Evolutionary conservation across 2,329 filamentous ascomycete genomes (phyloP), one percentile per base, ranked within the genome.

Genomic region (Zymoseptoria ardabiliae): DNA sequence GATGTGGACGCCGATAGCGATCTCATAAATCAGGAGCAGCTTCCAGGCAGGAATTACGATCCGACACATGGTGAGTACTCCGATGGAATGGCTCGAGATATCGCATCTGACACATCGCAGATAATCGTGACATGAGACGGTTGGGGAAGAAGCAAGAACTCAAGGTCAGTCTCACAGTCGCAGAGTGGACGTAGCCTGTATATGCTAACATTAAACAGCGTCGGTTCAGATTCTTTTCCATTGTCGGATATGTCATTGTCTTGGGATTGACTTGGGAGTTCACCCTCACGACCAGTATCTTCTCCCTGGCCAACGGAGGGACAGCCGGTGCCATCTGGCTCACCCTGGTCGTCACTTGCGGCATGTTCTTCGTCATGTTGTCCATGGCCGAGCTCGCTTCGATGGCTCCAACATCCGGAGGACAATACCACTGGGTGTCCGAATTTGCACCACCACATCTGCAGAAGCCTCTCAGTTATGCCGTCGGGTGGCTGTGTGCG

Each of bases 401-500:
- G 4, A 81, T 81, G 75, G 81, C 81, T 2, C 82, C 82, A 0
- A 85, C 81, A 0, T 77, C 78, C 6, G 82, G 82, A 21, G 82
- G 82, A 1, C 60, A 63, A 21, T 56, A 60, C 25, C 50, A 58
- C 45, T 63, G 79, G 80, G 10, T 85, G 0, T 82, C 79, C 78
- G 68, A 76, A 51, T 71, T 78, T 25, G 73, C 75, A 7, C 76
- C 76, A 28, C 35, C 57, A 22, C 81, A 80, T 83, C 1, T 82
- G 77, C 81, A 84, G 63, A 82, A 79, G 58, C 76, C 80, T 41
- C 71, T 84, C 1, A 82, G 79, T 61, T 86, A 85, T 65, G 68
- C 81, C 17, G 77, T 78, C 51, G 81, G 77, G 35, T 72, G 68
- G 69, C 62, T 71, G 2, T 66, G 63, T 53, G 65, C 65, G 3